A percentile compares a stretch with the other conserved stretches of the same genome.
phyloP scores from a whole-genome alignment of 768 basidiomycete species.

The Lyophyllum semitale region DNA sequence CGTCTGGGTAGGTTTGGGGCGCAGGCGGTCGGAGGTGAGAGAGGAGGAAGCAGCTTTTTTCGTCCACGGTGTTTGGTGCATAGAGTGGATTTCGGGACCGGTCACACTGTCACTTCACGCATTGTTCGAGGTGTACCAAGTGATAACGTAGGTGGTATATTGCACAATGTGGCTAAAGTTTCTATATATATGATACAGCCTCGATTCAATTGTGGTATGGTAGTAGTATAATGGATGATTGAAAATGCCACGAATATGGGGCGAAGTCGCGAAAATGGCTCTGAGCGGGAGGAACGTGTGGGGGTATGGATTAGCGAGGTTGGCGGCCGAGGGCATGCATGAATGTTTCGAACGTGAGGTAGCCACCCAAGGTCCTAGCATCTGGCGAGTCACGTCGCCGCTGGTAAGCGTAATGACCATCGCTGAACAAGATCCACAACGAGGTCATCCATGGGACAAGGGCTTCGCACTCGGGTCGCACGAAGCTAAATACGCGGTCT shows the following conservation, averaged over 20 bases:
- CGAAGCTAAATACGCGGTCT: not conserved
- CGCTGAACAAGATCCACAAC: not conserved
- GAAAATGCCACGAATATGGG: too few species aligned
- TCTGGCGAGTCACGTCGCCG: not conserved
- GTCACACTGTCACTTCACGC: not conserved
- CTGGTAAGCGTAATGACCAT: not conserved
- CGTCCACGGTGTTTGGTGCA: conserved; percentile 47
- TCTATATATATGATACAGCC: too few species aligned
- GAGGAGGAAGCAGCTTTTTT: conserved; percentile 38
- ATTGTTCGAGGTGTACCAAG: too few species aligned
- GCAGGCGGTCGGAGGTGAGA: conserved; percentile 58
- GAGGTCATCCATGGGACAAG: not conserved
- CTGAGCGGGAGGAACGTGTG: too few species aligned
- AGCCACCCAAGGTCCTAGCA: not conserved
- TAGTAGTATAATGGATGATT: too few species aligned
- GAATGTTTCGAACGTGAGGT: not conserved
- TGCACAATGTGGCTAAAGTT: too few species aligned
- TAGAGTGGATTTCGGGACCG: conserved; percentile 11
- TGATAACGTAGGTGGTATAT: too few species aligned
- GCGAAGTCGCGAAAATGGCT: too few species aligned
- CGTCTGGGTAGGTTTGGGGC: conserved; percentile 26
- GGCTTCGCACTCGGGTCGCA: not conserved
- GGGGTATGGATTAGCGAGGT: too few species aligned
- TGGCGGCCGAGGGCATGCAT: too few species aligned
- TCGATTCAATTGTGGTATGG: too few species aligned